phyloP scores from a whole-genome alignment of 441 rosid genomes.

The Corymbia calophylla region DNA sequence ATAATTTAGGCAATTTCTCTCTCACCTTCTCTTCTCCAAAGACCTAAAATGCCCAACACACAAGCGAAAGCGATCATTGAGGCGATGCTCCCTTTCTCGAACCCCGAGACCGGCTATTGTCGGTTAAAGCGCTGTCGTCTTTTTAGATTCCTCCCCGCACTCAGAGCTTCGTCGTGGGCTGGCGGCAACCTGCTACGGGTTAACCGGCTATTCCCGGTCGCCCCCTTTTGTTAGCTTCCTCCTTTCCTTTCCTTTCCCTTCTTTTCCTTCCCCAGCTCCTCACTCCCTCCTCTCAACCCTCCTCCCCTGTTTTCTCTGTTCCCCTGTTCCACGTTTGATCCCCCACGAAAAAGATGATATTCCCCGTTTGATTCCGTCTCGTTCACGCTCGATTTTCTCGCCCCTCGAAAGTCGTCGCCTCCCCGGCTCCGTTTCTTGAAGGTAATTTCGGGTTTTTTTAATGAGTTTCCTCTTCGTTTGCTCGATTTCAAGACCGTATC shows the following conservation, averaged over 20 bases:
- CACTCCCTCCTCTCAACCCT: too few species aligned
- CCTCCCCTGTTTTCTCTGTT: neutral
- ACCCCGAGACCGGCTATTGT: conserved; percentile 30
- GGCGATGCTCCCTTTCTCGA: neutral
- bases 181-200: conserved; percentile 7
- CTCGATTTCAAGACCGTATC: neutral
- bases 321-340: neutral
- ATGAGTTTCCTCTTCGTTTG: neutral
- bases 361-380: conserved; percentile 12
- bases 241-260: conserved; percentile 7
- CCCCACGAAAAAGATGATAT: neutral
- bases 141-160: neutral
- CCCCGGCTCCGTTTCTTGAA: neutral
- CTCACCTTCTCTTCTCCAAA: neutral
- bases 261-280: neutral
- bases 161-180: neutral
- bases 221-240: conserved; percentile 6
- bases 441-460: neutral
- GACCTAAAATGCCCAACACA: neutral
- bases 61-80: neutral
- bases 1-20: neutral
- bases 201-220: conserved; percentile 39
- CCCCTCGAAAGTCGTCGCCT: conserved; percentile 9
- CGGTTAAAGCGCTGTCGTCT: conserved; percentile 21
- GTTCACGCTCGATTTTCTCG: conserved; percentile 7